phyloP scores from a whole-genome alignment of 2,329 filamentous ascomycete species.

The Ascochyta viciae-villosae region DNA sequence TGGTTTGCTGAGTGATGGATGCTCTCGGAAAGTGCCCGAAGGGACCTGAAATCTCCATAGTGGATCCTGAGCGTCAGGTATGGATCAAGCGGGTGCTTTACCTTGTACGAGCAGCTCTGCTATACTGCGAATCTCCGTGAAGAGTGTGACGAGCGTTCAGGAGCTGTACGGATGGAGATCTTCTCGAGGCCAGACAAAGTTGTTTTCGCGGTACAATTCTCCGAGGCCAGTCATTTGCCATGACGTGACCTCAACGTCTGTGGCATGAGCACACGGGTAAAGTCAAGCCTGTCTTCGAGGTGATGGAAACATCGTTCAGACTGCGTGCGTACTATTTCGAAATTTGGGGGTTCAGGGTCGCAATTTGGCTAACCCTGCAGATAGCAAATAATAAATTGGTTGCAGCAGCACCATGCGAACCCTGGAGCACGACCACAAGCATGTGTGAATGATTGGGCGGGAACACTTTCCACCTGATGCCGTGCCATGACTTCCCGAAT shows the following conservation, averaged over 20 bases:
- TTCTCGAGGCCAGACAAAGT: no score
- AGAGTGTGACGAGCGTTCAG: no score
- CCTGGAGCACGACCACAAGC: background rate
- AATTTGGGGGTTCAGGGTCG: no score
- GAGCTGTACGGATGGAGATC: no score
- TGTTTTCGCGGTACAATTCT: background rate
- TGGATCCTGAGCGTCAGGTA: constrained; percentile 7
- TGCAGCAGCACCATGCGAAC: background rate
- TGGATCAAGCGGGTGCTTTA: background rate
- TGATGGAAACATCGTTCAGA: no score
- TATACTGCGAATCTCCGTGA: background rate
- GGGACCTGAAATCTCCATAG: constrained; percentile 1
- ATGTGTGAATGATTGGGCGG: constrained; percentile 12
- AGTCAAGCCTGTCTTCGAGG: background rate
- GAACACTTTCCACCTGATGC: constrained; percentile 10
- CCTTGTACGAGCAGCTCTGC: background rate
- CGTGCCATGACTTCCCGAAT: constrained; percentile 9
- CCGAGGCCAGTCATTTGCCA: background rate
- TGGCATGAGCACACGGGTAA: background rate
- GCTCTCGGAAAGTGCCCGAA: constrained; percentile 12
- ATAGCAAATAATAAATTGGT: background rate
- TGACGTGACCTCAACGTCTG: constrained; percentile 6
- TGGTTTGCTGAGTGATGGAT: background rate
- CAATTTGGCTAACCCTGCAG: no score
- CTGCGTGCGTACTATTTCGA: no score